Evolutionary conservation across 164 flowering plant species (phyloP).

Genomic region (Tetrastigma voinierianum): DNA sequence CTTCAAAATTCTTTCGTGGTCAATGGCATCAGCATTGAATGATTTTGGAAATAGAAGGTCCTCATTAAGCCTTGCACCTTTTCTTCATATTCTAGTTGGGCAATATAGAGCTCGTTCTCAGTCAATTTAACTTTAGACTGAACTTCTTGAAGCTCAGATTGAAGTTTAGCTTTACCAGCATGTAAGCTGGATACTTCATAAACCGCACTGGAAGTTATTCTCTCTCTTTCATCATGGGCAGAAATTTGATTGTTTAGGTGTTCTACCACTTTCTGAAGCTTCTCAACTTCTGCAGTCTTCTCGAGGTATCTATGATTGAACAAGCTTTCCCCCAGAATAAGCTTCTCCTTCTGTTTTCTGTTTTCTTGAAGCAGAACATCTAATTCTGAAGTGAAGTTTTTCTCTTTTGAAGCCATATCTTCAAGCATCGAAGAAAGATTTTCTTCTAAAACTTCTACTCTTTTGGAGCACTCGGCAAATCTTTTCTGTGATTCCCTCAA

Average conservation of each 20-base stretch:
- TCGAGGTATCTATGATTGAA: constrained; percentile 42
- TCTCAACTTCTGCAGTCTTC: constrained; percentile 51
- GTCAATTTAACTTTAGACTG: constrained; percentile 27
- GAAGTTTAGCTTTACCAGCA: constrained; percentile 49
- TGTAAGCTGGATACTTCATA: constrained; percentile 47
- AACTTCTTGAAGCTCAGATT: constrained; percentile 43
- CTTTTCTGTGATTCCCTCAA: constrained; percentile 37
- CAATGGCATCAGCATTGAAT: constrained; percentile 41
- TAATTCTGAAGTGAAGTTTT: constrained; percentile 41
- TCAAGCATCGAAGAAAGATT: constrained; percentile 40
- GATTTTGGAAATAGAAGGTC: constrained; percentile 45
- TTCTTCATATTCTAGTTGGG: constrained; percentile 38
- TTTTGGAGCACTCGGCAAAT: constrained; percentile 37
- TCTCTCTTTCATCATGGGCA: constrained; percentile 47
- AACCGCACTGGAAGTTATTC: constrained; percentile 43
- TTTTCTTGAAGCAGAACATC: constrained; percentile 49
- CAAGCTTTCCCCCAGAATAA: constrained; percentile 37
- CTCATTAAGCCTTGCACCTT: constrained; percentile 40
- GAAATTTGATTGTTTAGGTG: constrained; percentile 47
- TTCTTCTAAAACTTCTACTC: constrained; percentile 48
- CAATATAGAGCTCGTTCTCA: constrained; percentile 34
- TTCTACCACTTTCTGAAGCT: constrained; percentile 54
- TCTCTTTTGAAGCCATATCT: constrained; percentile 52
- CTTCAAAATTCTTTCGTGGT: constrained; percentile 39
- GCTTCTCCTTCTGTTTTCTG: constrained; percentile 42